Evolutionary conservation across 2,329 filamentous ascomycete species (phyloP).

Genomic region (Elsinoe fawcettii): DNA sequence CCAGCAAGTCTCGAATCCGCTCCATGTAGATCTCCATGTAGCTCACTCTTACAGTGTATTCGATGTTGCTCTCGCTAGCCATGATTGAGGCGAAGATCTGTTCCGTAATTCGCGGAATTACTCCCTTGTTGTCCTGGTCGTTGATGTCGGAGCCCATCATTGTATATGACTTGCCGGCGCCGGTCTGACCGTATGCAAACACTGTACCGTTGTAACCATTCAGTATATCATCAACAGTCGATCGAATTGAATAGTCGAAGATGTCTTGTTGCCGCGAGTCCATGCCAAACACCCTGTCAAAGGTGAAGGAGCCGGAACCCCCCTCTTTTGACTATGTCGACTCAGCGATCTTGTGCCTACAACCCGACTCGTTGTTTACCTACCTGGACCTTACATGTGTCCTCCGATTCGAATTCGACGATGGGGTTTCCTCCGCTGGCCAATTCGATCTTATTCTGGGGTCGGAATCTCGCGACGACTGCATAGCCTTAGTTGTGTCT

Average conservation of each 20-base stretch:
- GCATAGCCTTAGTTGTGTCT: conserved; percentile 40
- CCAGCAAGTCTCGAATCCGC: conserved; percentile 84
- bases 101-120: conserved; percentile 93
- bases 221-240: conserved; percentile 94
- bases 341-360: conserved; percentile 15
- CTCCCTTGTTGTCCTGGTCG: conserved; percentile 77
- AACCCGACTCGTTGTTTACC: conserved; percentile 25
- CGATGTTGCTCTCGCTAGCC: conserved; percentile 83
- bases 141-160: conserved; percentile 98
- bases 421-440: conserved; percentile 86
- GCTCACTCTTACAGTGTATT: conserved; percentile 96
- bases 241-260: conserved; percentile 94
- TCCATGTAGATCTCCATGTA: conserved; percentile 99
- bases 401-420: conserved; percentile 77
- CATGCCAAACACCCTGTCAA: conserved; percentile 97
- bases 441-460: conserved; percentile 91
- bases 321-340: conserved; percentile 65
- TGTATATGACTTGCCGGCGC: conserved; percentile 96
- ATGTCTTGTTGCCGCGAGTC: conserved; percentile 82
- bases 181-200: conserved; percentile 96
- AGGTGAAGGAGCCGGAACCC: conserved; percentile 73
- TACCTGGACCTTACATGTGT: conserved; percentile 82
- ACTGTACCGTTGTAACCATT: conserved; percentile 99
- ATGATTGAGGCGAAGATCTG: conserved; percentile 96
- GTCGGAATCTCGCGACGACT: conserved; percentile 96